These are phyloP conservation scores for Litsea cubeba DNA, from an alignment of 164 flowering plant species.

Conservation along the genomic window DNA sequence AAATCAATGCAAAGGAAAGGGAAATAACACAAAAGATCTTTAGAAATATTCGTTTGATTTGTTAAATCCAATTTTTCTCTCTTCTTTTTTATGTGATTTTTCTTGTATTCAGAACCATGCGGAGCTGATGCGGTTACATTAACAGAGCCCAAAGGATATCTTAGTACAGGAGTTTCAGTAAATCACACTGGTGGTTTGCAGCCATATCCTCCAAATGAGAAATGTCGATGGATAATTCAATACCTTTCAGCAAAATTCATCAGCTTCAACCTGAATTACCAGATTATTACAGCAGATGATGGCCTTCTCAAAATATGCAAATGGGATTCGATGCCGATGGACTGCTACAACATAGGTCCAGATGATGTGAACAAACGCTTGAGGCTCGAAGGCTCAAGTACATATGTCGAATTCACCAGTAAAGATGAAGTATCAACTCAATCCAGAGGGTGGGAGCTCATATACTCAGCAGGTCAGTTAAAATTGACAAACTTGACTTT, in stretches of 20 bases:
- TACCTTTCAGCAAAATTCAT: constrained; percentile 17
- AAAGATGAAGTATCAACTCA: neutral
- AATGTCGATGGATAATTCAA: constrained; percentile 8
- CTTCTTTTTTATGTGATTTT: neutral
- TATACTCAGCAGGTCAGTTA: constrained; percentile 14
- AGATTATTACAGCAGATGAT: constrained; percentile 2
- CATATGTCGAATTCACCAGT: constrained; percentile 9
- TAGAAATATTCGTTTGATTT: neutral
- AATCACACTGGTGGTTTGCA: constrained; percentile 13
- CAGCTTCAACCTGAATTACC: constrained; percentile 10
- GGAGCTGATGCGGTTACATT: constrained; percentile 8
- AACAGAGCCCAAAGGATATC: constrained; percentile 10
- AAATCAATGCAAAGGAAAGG: neutral
- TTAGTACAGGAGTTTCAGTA: constrained; percentile 10
- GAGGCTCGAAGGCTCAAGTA: constrained; percentile 3
- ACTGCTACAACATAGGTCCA: constrained; percentile 5
- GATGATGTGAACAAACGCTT: neutral
- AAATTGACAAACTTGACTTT: neutral
- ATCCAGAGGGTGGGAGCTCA: constrained; percentile 18
- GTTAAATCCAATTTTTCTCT: no score
- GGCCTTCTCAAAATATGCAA: constrained; percentile 7
- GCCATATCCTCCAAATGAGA: constrained; percentile 14
- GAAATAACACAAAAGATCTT: neutral
- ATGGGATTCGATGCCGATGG: neutral
- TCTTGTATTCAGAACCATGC: constrained; percentile 8